A percentile compares a stretch with the other conserved stretches of the same genome.
These are phyloP conservation scores for Vanrija pseudolonga DNA, from an alignment of 1,284 basidiomycete species.

Conservation along the genomic window DNA sequence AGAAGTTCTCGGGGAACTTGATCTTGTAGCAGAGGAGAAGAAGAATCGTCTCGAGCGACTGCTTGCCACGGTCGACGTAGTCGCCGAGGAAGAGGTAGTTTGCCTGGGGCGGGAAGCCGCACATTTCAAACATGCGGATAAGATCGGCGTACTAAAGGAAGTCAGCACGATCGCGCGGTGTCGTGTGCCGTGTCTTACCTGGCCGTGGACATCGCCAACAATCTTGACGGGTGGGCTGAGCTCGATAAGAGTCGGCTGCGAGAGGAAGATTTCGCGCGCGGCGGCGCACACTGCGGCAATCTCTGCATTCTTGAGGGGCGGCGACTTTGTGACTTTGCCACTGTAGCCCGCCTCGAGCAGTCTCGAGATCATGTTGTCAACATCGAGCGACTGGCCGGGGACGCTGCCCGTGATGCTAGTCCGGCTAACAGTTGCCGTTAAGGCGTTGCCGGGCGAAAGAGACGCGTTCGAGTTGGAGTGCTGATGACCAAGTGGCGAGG, in stretches of 20 bases:
- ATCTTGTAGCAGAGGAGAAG: constrained; percentile 98
- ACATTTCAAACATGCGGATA: constrained; percentile 98
- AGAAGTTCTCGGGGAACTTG: constrained; percentile 99
- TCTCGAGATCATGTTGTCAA: constrained; percentile 98
- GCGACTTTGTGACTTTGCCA: constrained; percentile 94
- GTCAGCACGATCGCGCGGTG: background rate
- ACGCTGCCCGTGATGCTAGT: constrained; percentile 19
- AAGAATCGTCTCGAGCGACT: constrained; percentile 95
- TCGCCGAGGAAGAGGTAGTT: constrained; percentile 99
- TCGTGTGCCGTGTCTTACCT: constrained; percentile 44
- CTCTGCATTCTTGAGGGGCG: constrained; percentile 94
- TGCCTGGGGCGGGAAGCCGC: constrained; percentile 93
- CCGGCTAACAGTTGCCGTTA: constrained; percentile 36
- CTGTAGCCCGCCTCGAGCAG: constrained; percentile 96
- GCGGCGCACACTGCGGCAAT: constrained; percentile 93
- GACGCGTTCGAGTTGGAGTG: constrained; percentile 27
- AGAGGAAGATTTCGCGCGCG: constrained; percentile 94
- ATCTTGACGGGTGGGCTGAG: constrained; percentile 98
- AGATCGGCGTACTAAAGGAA: constrained; percentile 74
- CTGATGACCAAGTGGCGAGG: constrained; percentile 25
- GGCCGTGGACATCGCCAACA: constrained; percentile 97
- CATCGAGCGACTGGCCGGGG: constrained; percentile 60
- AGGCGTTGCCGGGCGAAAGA: constrained; percentile 33
- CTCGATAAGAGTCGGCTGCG: constrained; percentile 95
- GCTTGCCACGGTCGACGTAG: constrained; percentile 98